Base-by-base conservation (phyloP, 2,329 filamentous ascomycete species). In the Fusarium luffae region DNA sequence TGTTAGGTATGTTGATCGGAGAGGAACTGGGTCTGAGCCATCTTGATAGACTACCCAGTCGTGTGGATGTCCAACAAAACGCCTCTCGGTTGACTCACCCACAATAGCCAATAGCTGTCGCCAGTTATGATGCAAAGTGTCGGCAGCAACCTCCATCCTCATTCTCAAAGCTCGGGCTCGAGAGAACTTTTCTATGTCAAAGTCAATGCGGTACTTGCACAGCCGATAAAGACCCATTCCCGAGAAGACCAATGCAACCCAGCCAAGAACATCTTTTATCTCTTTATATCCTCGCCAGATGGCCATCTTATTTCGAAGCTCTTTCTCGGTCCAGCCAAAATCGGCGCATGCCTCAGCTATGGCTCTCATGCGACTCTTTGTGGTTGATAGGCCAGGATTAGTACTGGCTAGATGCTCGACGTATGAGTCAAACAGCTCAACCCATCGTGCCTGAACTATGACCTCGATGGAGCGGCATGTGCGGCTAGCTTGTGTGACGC, bases 281-380 rank as follows among this genome's bases (percentile, higher is more conserved):
- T 55, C 52, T 18, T 55, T 55, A 10, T 55, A 55, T 10, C 52
- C 52, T 21, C 52, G 28, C 52, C 52, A 55, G 13, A 55, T 49
- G 4, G 42, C 52, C 52, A 55, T 55, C 19, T 55, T 55, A 2
- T 55, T 55, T 13, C 52, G 42, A 19, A 55, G 52, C 13, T 48
- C 52, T 16, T 55, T 55, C 14, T 55, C 52, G 5, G n/a, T 37
- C 52, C 52, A 49, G 4, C 30, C 54, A 40, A 56, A 56, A n/a
- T 56, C 54, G 1, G n/a, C 14, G 8, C 54, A 56, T 7, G 54
- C 54, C 21, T 56, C 54, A 10, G 43, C 14, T 28, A 56, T 18
- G 12, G 54, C 54, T 40, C 54, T 56, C 54, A 28, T 56, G 1
- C 43, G 54, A 18, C 23, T 40, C 8, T 50, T 56, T n/a, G 54